Conservation (phyloP, 495 filamentous ascomycete species). For the Podospora tetraspora region DNA sequence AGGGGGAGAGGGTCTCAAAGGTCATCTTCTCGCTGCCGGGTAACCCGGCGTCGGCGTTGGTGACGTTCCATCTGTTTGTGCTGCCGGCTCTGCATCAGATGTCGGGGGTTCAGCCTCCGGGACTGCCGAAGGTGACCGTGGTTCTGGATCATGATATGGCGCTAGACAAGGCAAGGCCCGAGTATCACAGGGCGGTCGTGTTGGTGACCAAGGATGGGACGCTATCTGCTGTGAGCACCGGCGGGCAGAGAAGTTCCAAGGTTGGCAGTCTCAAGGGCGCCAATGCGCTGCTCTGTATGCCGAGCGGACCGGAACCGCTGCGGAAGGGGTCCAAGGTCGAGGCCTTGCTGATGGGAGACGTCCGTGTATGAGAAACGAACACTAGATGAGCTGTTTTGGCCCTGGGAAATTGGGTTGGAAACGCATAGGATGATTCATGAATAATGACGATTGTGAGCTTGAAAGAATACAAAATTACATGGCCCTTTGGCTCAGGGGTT, state of each 20-base stretch:
- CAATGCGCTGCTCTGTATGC: conserved; percentile 79
- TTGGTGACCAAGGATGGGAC: conserved; percentile 53
- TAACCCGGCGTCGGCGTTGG: conserved; percentile 88
- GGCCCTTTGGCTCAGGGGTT: background rate
- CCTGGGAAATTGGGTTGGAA: background rate
- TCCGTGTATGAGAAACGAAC: conserved; percentile 22
- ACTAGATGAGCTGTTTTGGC: background rate
- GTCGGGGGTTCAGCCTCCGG: conserved; percentile 54
- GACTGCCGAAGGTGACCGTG: conserved; percentile 67
- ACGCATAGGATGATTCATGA: background rate
- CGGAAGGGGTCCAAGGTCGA: conserved; percentile 41
- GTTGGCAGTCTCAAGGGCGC: conserved; percentile 84
- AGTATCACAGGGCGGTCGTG: conserved; percentile 79
- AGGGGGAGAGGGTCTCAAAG: conserved; percentile 53
- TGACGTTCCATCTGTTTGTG: conserved; percentile 91
- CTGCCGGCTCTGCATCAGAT: conserved; percentile 77
- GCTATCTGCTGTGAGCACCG: conserved; percentile 77
- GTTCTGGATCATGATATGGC: conserved; percentile 63
- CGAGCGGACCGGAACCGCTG: conserved; percentile 41
- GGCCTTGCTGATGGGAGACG: conserved; percentile 39
- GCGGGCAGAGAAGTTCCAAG: conserved; percentile 79
- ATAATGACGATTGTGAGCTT: background rate
- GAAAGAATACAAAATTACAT: background rate
- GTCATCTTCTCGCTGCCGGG: conserved; percentile 89
- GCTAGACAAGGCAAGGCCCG: conserved; percentile 67